Evolutionary conservation across 1,284 basidiomycete genomes (phyloP).

Genomic region (Puccinia coronata): DNA sequence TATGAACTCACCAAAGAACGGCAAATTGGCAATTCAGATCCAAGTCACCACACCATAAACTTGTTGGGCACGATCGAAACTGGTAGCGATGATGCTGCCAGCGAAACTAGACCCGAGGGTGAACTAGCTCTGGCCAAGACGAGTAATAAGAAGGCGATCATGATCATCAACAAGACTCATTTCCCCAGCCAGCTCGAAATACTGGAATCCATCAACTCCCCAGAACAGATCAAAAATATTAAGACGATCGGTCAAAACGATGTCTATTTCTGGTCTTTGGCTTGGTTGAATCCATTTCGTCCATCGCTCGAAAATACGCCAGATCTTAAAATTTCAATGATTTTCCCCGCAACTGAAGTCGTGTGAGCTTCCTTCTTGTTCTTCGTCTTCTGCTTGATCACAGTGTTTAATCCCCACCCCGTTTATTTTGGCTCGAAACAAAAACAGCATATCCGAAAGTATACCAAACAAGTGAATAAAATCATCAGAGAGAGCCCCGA

Average conservation of each 20-base stretch:
- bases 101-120: conserved; percentile 49
- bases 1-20: background rate
- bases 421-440: too few relatives aligned
- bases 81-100: conserved; percentile 52
- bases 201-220: conserved; percentile 3
- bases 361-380: background rate
- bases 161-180: conserved; percentile 67
- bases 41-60: conserved; percentile 62
- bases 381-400: background rate
- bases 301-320: conserved; percentile 17
- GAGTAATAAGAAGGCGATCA: conserved; percentile 61
- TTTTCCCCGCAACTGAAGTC: conserved; percentile 75
- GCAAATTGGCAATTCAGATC: conserved; percentile 61
- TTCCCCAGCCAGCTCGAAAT: conserved; percentile 58
- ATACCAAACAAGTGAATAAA: conserved; percentile 71
- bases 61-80: conserved; percentile 61
- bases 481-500: conserved; percentile 80
- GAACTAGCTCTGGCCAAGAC: conserved; percentile 58
- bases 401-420: background rate
- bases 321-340: conserved; percentile 68
- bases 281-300: conserved; percentile 51
- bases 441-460: conserved; percentile 67
- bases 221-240: background rate
- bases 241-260: conserved; percentile 54
- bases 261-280: conserved; percentile 55